These are phyloP conservation scores for Phialocephala sp. DNA, from an alignment of 2,329 filamentous ascomycete genomes.

Conservation along the genomic window DNA sequence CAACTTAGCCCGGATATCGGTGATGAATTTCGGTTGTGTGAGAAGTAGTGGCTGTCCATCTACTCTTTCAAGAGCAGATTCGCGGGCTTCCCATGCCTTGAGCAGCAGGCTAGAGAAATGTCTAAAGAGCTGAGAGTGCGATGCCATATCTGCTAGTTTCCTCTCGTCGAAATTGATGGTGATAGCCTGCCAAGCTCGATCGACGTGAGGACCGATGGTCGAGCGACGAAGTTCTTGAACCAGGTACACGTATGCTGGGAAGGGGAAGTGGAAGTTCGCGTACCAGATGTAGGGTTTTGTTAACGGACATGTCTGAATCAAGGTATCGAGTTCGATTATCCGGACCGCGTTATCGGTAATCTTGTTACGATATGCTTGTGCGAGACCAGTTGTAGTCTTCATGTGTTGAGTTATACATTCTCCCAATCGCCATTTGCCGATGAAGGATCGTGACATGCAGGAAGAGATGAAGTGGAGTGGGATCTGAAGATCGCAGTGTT, in stretches of 20 bases:
- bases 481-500: conserved; percentile 8
- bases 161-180: neutral
- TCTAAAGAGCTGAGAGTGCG: neutral
- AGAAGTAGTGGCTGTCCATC: neutral
- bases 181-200: neutral
- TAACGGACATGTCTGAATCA: neutral
- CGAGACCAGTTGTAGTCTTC: neutral
- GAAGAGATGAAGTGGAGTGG: conserved; percentile 3
- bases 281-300: conserved; percentile 4
- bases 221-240: conserved; percentile 2
- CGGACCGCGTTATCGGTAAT: neutral
- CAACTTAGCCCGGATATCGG: neutral
- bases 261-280: neutral
- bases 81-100: neutral
- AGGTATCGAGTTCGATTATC: conserved; percentile 6
- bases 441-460: neutral
- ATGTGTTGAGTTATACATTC: conserved; percentile 1
- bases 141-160: neutral
- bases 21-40: neutral
- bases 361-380: conserved; percentile 2
- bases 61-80: neutral
- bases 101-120: neutral
- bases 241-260: conserved; percentile 2
- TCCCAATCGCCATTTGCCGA: conserved; percentile 5
- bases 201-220: neutral